A percentile compares a stretch with the other conserved stretches of the same genome.
These are phyloP conservation scores for Candida fluviatilis DNA, from an alignment of 805 yeast genomes.

Conservation along the genomic window DNA sequence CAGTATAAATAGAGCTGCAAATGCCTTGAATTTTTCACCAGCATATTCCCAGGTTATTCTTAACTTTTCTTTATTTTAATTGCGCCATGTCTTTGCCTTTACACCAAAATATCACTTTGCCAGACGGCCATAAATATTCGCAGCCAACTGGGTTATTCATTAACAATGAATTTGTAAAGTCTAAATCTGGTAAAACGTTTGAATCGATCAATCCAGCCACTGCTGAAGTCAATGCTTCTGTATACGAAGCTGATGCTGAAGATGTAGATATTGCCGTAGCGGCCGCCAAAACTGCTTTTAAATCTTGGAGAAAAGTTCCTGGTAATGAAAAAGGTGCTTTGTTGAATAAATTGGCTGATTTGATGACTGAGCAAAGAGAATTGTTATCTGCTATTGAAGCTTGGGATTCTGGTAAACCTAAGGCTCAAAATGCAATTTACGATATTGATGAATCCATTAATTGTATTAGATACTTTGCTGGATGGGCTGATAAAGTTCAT, in stretches of 20 bases:
- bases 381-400: conserved; percentile 38
- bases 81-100: conserved; percentile 18
- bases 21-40: too few species aligned
- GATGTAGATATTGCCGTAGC: conserved; percentile 41
- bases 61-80: too few species aligned
- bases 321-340: conserved; percentile 39
- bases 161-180: conserved; percentile 39
- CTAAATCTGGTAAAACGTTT: conserved; percentile 31
- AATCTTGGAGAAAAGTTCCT: conserved; percentile 43
- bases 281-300: conserved; percentile 36
- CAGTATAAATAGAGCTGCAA: too few species aligned
- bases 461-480: conserved; percentile 52
- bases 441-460: conserved; percentile 46
- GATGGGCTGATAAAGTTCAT: conserved; percentile 57
- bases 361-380: conserved; percentile 29
- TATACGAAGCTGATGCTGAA: conserved; percentile 38
- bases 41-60: too few species aligned
- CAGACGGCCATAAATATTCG: conserved; percentile 45
- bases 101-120: conserved; percentile 38
- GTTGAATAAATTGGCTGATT: conserved; percentile 34
- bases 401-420: conserved; percentile 47
- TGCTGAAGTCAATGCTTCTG: conserved; percentile 39
- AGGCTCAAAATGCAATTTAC: conserved; percentile 42
- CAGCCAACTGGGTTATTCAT: conserved; percentile 63
- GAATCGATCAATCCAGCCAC: conserved; percentile 43